Evolutionary conservation across 1,139 yeast species (phyloP).

Genomic region (Saccharomyces hybrid): DNA sequence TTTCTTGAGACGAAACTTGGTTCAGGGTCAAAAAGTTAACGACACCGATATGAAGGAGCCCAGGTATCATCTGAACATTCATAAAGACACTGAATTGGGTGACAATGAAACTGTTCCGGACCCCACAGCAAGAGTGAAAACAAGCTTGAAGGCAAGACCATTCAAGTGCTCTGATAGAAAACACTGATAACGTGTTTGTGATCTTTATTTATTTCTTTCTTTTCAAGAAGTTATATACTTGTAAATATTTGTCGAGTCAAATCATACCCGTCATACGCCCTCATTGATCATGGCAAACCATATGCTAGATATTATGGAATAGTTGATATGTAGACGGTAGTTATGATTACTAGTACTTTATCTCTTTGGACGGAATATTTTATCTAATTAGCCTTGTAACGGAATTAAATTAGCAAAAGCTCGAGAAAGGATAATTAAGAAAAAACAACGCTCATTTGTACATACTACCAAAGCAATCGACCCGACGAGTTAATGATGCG

Average conservation of each 20-base stretch:
- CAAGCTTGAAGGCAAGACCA: conserved; percentile 9
- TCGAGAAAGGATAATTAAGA: neutral
- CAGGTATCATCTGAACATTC: conserved; percentile 52
- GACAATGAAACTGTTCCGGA: conserved; percentile 53
- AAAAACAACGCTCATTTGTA: neutral
- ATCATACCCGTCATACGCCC: too few species aligned
- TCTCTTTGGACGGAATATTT: neutral
- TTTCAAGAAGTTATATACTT: neutral
- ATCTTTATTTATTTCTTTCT: neutral
- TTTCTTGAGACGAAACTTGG: conserved; percentile 65
- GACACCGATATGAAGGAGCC: conserved; percentile 34
- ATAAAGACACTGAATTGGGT: conserved; percentile 78
- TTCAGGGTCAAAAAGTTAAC: conserved; percentile 63
- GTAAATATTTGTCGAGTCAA: neutral
- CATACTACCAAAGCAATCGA: too few species aligned
- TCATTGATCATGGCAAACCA: too few species aligned
- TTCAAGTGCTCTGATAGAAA: conserved; percentile 3
- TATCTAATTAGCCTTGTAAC: neutral
- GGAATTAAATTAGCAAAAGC: neutral
- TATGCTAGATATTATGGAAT: too few species aligned
- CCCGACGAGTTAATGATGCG: neutral
- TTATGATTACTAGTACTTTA: neutral
- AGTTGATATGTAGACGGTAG: too few species aligned
- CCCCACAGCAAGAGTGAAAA: conserved; percentile 26
- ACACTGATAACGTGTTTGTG: neutral